Evolutionary conservation across 164 flowering plant species (phyloP).

Genomic region (Akebia trifoliata): DNA sequence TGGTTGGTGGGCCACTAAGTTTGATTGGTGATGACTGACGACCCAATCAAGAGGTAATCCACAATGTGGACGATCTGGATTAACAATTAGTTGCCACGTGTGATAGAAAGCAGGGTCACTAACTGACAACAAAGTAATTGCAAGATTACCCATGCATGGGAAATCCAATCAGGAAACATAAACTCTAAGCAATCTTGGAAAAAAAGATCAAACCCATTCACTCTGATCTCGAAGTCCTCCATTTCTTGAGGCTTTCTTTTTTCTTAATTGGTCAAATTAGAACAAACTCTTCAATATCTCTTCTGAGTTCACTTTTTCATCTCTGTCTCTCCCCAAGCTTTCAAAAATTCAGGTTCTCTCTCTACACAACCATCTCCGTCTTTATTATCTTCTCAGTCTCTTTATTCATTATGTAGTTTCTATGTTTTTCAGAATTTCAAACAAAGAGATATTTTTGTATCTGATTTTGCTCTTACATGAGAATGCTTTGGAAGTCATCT

Average conservation of each 20-base stretch:
- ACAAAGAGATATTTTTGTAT: not conserved
- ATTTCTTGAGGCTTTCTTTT: not conserved
- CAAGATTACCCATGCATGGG: too few species aligned
- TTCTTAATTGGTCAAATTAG: not conserved
- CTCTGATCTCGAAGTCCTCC: conserved; percentile 20
- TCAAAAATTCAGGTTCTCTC: not conserved
- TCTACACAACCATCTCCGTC: not conserved
- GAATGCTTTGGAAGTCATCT: not conserved
- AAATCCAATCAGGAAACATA: too few species aligned
- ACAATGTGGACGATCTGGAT: too few species aligned
- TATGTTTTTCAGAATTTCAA: not conserved
- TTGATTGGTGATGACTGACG: too few species aligned
- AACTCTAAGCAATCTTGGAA: too few species aligned
- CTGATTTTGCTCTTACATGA: not conserved
- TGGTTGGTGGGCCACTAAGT: too few species aligned
- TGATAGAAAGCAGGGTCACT: too few species aligned
- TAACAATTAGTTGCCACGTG: too few species aligned
- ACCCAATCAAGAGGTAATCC: too few species aligned
- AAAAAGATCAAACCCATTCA: not conserved
- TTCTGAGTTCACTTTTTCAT: not conserved
- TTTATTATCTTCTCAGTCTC: not conserved
- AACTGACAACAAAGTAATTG: too few species aligned
- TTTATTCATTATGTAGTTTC: not conserved
- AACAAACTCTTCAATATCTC: not conserved
- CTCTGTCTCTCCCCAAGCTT: not conserved